Conservation (phyloP, 805 yeast species). For the Candida cerambycidarum region DNA sequence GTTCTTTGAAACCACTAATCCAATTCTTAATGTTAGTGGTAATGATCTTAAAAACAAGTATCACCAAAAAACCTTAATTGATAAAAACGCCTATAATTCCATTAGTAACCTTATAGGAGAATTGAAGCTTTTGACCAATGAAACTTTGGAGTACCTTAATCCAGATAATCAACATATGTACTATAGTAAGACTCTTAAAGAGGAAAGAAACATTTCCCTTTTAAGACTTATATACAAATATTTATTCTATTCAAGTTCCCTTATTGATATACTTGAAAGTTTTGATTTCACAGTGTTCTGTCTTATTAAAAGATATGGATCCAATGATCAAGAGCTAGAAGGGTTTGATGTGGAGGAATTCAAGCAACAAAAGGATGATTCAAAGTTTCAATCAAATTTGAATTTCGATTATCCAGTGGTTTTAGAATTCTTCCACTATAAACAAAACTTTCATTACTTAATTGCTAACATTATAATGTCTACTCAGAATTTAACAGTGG, state of each 20-base stretch:
- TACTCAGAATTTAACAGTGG: slow-evolving; percentile 66
- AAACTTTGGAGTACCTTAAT: slow-evolving; percentile 42
- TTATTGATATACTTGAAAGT: slow-evolving; percentile 56
- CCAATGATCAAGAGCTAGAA: slow-evolving; percentile 16
- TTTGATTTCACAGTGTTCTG: slow-evolving; percentile 60
- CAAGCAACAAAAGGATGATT: slow-evolving; percentile 1
- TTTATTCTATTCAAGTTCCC: slow-evolving; percentile 47
- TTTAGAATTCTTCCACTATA: slow-evolving; percentile 71
- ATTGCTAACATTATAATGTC: slow-evolving; percentile 61
- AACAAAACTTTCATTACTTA: slow-evolving; percentile 68
- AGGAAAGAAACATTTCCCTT: slow-evolving; percentile 52
- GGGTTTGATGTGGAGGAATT: slow-evolving; percentile 9
- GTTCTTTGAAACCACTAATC: slow-evolving; percentile 45
- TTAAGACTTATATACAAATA: slow-evolving; percentile 54
- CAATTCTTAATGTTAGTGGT: slow-evolving; percentile 41
- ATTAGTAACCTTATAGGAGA: slow-evolving; percentile 38
- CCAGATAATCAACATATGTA: slow-evolving; percentile 35
- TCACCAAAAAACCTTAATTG: slow-evolving; percentile 50
- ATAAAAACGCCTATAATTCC: slow-evolving; percentile 44
- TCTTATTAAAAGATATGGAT: slow-evolving; percentile 34
- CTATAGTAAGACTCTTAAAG: slow-evolving; percentile 32
- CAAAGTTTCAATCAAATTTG: slow-evolving; percentile 21
- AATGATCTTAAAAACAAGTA: slow-evolving; percentile 41
- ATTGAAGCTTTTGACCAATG: slow-evolving; percentile 38
- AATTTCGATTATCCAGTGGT: slow-evolving; percentile 51